Evolutionary conservation across 179 eudicot genomes (phyloP).

Genomic region (Nepenthes alata): DNA sequence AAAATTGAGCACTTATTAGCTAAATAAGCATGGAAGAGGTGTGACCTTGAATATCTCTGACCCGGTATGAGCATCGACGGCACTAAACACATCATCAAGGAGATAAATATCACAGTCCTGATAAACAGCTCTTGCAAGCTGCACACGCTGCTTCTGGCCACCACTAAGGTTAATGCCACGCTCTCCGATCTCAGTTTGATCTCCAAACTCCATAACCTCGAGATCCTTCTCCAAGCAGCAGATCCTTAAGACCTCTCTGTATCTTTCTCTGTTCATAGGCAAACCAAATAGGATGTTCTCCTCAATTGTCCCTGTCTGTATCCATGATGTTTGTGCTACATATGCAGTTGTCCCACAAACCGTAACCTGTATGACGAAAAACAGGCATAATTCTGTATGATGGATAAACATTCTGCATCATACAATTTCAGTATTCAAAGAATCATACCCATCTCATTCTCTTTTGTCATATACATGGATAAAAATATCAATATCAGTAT

Average conservation of each 20-base stretch:
- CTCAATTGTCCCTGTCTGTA: constrained; percentile 83
- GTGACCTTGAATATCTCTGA: constrained; percentile 81
- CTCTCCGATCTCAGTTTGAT: constrained; percentile 96
- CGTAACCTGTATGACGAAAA: constrained; percentile 29
- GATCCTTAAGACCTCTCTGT: constrained; percentile 53
- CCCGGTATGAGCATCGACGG: constrained; percentile 98
- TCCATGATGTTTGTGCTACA: constrained; percentile 97
- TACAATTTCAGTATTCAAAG: no score
- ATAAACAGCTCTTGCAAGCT: constrained; percentile 91
- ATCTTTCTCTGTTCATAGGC: constrained; percentile 63
- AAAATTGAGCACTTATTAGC: no score
- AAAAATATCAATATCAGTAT: no score
- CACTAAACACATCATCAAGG: constrained; percentile 92
- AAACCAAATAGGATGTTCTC: constrained; percentile 76
- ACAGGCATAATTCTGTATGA: neutral
- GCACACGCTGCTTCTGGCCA: constrained; percentile 92
- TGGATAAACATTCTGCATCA: no score
- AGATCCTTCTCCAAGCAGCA: constrained; percentile 78
- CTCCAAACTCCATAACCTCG: constrained; percentile 96
- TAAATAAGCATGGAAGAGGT: neutral
- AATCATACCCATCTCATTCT: no score
- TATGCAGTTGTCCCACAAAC: constrained; percentile 91
- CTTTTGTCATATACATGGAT: no score
- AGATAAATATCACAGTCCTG: constrained; percentile 87
- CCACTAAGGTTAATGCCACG: constrained; percentile 98